Base-by-base conservation (phyloP, 345 rosid species). In the Mangifera indica region DNA sequence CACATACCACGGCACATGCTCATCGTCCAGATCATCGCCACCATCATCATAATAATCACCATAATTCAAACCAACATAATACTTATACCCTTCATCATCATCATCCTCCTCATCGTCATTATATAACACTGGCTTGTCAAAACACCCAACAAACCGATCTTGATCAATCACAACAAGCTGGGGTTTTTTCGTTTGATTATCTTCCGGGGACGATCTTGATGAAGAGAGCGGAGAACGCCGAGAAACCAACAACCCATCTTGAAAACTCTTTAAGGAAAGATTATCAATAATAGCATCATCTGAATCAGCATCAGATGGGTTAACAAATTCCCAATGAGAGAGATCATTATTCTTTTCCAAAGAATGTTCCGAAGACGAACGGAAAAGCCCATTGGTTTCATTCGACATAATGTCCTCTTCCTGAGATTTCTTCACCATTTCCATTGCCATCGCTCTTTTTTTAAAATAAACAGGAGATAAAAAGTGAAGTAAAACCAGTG, bases 291-390 rank as follows among this genome's bases (percentile, higher is more conserved):
- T 26, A 51, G 1, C 0, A 56, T 55, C 49, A 45, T 56, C 51
- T 34, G 77, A 66, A 12, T 74, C 82, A 6, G 81, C 78, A 58
- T 81, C 84, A 7, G 80, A 77, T 42, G 46, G 56, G 62, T 78
- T 69, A 21, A 84, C 42, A 63, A 84, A 69, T 76, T 84, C 87
- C 87, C 87, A 84, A 68, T 60, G 59, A 1, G 81, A 76, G 5
- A 73, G 55, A 64, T 74, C 82, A 32, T 18, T 62, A 2, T 15
- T 70, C 61, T 63, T 72, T 56, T 60, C 72, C 14, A 3, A 25
- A 15, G 14, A 44, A 14, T 15, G 42, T 12, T 7, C 60, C 24
- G 32, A 73, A 22, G 53, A 22, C 52, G 56, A 56, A 40, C 40
- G 24, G 63, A 57, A 56, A 42, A 78, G 60, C 20, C 52, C 75